phyloP scores from a whole-genome alignment of 2,329 filamentous ascomycete species.

The Penicillium sp. region DNA sequence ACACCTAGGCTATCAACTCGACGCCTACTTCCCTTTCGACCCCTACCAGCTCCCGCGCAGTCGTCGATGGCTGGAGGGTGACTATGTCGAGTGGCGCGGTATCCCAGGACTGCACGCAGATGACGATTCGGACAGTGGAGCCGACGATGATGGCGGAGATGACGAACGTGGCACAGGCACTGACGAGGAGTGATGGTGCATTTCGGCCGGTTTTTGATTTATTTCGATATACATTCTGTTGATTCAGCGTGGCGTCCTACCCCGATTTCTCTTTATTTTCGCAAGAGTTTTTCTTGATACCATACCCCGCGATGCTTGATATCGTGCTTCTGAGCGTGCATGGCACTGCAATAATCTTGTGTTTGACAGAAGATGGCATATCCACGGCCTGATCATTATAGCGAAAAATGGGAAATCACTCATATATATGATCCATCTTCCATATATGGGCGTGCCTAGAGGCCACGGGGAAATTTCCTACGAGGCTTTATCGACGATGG shows the following conservation, averaged over 20 bases:
- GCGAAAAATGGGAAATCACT: constrained; percentile 9
- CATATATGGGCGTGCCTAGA: no score
- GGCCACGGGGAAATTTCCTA: no score
- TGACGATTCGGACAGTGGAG: constrained; percentile 45
- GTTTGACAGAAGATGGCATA: background rate
- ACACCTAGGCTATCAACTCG: constrained; percentile 77
- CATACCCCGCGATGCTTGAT: constrained; percentile 13
- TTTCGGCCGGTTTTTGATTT: constrained; percentile 4
- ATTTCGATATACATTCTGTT: constrained; percentile 13
- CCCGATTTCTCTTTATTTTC: constrained; percentile 9
- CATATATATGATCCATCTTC: background rate
- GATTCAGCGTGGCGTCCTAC: constrained; percentile 28
- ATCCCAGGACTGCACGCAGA: constrained; percentile 64
- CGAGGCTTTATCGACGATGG: no score
- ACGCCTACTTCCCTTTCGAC: constrained; percentile 96
- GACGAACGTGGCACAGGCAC: constrained; percentile 42
- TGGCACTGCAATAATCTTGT: constrained; percentile 1
- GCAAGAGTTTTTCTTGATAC: constrained; percentile 20
- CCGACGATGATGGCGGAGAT: constrained; percentile 34
- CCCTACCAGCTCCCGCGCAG: constrained; percentile 87
- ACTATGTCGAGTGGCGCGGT: constrained; percentile 76
- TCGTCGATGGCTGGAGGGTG: constrained; percentile 77
- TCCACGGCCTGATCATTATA: background rate
- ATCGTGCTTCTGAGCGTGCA: constrained; percentile 18
- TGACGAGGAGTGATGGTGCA: constrained; percentile 38